phyloP scores from a whole-genome alignment of 2,329 filamentous ascomycete genomes.

The Phialemoniopsis sp. region DNA sequence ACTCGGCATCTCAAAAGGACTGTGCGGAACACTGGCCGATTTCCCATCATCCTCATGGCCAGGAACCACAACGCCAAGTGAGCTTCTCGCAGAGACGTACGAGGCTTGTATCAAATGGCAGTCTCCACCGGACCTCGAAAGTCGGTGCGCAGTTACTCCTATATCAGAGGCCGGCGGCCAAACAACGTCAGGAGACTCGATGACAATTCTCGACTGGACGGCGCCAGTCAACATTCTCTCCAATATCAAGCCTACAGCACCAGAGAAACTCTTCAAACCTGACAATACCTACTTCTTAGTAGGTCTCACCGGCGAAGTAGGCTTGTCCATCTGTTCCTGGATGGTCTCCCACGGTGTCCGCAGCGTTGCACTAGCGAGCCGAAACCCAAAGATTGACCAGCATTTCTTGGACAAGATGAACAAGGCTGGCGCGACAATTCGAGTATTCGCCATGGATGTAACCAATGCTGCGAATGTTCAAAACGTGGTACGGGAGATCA shows the following conservation, averaged over 20 bases:
- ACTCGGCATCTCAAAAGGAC: no score
- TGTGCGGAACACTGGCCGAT: no score
- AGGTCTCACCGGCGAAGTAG: conserved; percentile 24
- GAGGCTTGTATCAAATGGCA: no score
- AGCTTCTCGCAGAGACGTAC: no score
- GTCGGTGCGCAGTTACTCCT: no score
- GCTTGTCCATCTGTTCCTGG: conserved; percentile 27
- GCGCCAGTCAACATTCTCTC: background rate
- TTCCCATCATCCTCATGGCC: no score
- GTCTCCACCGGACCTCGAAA: no score
- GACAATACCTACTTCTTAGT: conserved; percentile 23
- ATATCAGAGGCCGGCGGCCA: no score
- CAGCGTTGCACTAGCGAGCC: conserved; percentile 28
- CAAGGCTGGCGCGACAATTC: conserved; percentile 8
- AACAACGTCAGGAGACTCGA: no score
- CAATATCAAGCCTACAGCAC: background rate
- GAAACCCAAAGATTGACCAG: conserved; percentile 23
- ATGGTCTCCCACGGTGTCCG: conserved; percentile 28
- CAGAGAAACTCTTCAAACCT: background rate
- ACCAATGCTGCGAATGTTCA: conserved; percentile 6
- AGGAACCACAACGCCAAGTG: no score
- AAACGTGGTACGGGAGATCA: background rate
- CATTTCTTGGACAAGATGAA: conserved; percentile 8
- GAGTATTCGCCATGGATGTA: conserved; percentile 14
- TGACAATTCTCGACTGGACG: background rate